Percentiles rank a stretch among this genome's conserved stretches.
Conservation (phyloP, 371 early-diverging fungal species). For the Mortierella sp. region DNA sequence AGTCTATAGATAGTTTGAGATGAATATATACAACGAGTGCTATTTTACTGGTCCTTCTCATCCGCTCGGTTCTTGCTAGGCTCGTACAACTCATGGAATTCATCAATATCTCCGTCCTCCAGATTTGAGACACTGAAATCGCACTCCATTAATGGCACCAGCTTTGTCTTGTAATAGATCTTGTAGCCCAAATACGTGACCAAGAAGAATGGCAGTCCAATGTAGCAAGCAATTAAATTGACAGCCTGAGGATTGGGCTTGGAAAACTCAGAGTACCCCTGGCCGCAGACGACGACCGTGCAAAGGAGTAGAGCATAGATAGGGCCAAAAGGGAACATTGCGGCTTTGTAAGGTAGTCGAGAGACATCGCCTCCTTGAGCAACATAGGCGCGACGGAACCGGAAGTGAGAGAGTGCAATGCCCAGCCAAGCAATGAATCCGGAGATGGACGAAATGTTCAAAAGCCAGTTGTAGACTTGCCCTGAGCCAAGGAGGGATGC, state of each 20-base stretch:
- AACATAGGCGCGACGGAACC: slow-evolving; percentile 85
- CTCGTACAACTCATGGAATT: slow-evolving; percentile 71
- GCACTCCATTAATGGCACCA: slow-evolving; percentile 54
- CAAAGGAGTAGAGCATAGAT: slow-evolving; percentile 74
- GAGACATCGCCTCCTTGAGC: slow-evolving; percentile 66
- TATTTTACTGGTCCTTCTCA: slow-evolving; percentile 36
- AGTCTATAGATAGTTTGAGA: too few relatives aligned
- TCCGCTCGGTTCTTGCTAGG: slow-evolving; percentile 39
- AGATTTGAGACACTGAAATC: slow-evolving; percentile 54
- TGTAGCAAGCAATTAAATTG: slow-evolving; percentile 63
- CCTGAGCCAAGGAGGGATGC: slow-evolving; percentile 46
- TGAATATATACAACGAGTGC: not conserved
- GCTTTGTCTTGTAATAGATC: slow-evolving; percentile 54
- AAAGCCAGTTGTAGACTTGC: slow-evolving; percentile 78
- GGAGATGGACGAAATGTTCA: slow-evolving; percentile 79
- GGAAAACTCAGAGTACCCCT: slow-evolving; percentile 63
- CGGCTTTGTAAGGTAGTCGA: slow-evolving; percentile 81
- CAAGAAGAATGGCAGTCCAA: slow-evolving; percentile 67
- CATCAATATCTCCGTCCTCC: slow-evolving; percentile 45
- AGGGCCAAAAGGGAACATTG: slow-evolving; percentile 80
- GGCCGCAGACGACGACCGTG: slow-evolving; percentile 76
- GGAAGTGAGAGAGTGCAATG: slow-evolving; percentile 82
- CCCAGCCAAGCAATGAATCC: slow-evolving; percentile 88
- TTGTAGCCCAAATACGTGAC: slow-evolving; percentile 69
- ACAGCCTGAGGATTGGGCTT: slow-evolving; percentile 53